Evolutionary conservation across 495 filamentous ascomycete genomes (phyloP), one percentile per base, ranked within the genome.

Genomic region (Eremomyces bilateralis): DNA sequence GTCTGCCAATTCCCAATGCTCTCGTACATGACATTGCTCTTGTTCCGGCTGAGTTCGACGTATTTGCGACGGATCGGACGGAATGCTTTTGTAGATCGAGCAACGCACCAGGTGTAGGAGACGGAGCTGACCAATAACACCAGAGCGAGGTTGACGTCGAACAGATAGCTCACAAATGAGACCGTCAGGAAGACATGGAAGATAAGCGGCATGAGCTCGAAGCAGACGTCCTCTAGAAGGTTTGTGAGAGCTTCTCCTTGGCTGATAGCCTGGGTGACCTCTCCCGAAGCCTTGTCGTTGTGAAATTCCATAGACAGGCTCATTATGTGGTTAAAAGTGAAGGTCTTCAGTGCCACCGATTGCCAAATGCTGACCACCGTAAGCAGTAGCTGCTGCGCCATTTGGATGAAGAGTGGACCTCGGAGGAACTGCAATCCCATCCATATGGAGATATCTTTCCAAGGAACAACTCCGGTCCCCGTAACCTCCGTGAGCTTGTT

Each of bases 221-320:
- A 81, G 31, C 71, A 62, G 29, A 81, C 52, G 8, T 65, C 66
- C 31, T 81, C 70, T 17, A 78, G 54, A 33, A 83, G 57, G 39
- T 63, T 60, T 25, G 64, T 65, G 11, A 84, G 57, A 24, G 67
- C 65, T 19, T 60, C 51, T 4, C 74, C 80, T 41, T 74, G 71
- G 20, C 60, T 58, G 20, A 84, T 66, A 2, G 76, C 67, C 42
- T 69, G 61, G 40, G 67, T 68, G 21, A 84, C 59, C 43, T 82
- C 74, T 4, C 70, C 77, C 3, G 69, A 73, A 36, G 66, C 67
- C 54, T 81, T 82, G 34, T 64, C 63, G 39, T 72, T 73, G 46
- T 88, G 78, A 39, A 82, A 84, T 44, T 85, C 78, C 39, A 71
- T 73, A 0, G 75, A 81, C 17, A 88, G 61, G 34, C 61, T 65